phyloP scores from a whole-genome alignment of 2,329 filamentous ascomycete genomes.

The Paracoccidioides lutzii region DNA sequence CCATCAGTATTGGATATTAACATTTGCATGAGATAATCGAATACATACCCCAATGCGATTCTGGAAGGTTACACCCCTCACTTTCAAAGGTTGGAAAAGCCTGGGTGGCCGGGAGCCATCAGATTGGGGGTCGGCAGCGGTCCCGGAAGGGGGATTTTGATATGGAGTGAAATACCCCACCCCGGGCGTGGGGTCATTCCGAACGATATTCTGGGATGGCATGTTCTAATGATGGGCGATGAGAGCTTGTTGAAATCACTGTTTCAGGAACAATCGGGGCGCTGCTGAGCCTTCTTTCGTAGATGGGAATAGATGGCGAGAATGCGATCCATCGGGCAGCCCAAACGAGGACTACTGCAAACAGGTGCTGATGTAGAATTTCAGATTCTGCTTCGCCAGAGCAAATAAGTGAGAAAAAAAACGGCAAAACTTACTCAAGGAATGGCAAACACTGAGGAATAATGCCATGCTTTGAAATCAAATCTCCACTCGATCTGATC shows the following conservation, averaged over 20 bases:
- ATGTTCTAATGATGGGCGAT: not conserved
- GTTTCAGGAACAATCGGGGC: too few species aligned
- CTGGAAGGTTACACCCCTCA: slow-evolving; percentile 49
- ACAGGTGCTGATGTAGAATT: not conserved
- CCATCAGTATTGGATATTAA: not conserved
- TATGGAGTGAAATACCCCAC: slow-evolving; percentile 26
- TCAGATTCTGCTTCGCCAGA: too few species aligned
- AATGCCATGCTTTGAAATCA: slow-evolving; percentile 1
- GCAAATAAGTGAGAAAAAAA: too few species aligned
- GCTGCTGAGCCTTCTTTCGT: not conserved
- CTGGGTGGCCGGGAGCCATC: slow-evolving; percentile 37
- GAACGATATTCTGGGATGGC: not conserved
- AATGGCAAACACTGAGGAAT: not conserved
- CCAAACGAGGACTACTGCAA: too few species aligned
- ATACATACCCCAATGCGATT: slow-evolving; percentile 47
- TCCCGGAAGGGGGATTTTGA: slow-evolving; percentile 25
- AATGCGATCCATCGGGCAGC: too few species aligned
- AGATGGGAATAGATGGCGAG: too few species aligned
- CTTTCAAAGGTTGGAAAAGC: slow-evolving; percentile 45
- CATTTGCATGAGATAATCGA: not conserved
- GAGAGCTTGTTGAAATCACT: not conserved
- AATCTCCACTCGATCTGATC: not conserved
- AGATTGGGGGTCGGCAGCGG: slow-evolving; percentile 29
- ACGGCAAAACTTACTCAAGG: not conserved
- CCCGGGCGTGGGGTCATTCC: slow-evolving; percentile 23